These are phyloP conservation scores for Nemania bipapillata DNA, from an alignment of 2,329 filamentous ascomycete species.

Conservation along the genomic window DNA sequence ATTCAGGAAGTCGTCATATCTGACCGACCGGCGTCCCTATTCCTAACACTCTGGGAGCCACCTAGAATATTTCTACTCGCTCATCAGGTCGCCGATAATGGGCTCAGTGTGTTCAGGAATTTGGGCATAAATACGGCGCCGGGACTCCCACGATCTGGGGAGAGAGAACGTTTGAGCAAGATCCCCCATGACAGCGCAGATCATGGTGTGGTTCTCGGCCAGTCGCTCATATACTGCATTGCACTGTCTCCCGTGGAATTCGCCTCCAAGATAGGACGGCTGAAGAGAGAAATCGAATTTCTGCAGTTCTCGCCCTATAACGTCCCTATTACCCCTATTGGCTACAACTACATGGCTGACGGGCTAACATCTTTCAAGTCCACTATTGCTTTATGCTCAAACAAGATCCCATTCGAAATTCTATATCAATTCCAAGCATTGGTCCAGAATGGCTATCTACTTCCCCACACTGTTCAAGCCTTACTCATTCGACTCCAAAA, in stretches of 20 bases:
- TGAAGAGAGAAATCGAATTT: constrained; percentile 46
- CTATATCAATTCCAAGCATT: constrained; percentile 73
- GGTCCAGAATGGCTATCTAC: constrained; percentile 70
- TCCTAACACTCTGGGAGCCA: constrained; percentile 63
- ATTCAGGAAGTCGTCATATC: constrained; percentile 60
- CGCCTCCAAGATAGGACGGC: constrained; percentile 45
- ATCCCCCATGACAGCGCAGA: constrained; percentile 44
- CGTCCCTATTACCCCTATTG: constrained; percentile 34
- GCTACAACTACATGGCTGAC: constrained; percentile 38
- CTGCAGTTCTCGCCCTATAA: constrained; percentile 45
- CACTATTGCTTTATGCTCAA: constrained; percentile 46
- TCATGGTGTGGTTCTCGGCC: constrained; percentile 53
- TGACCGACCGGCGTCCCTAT: constrained; percentile 54
- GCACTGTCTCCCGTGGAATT: constrained; percentile 46
- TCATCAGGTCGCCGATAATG: constrained; percentile 5
- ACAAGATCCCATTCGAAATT: constrained; percentile 62
- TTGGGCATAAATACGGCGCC: constrained; percentile 35
- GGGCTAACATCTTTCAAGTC: constrained; percentile 51
- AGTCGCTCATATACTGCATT: constrained; percentile 60
- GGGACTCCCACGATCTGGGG: constrained; percentile 21
- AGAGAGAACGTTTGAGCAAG: constrained; percentile 49
- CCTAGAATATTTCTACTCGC: constrained; percentile 59
- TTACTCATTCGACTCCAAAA: constrained; percentile 59
- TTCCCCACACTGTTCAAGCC: constrained; percentile 62
- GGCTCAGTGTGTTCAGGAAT: constrained; percentile 26